Conservation (phyloP, 371 early-diverging fungal species). For the Circinella umbellata region DNA sequence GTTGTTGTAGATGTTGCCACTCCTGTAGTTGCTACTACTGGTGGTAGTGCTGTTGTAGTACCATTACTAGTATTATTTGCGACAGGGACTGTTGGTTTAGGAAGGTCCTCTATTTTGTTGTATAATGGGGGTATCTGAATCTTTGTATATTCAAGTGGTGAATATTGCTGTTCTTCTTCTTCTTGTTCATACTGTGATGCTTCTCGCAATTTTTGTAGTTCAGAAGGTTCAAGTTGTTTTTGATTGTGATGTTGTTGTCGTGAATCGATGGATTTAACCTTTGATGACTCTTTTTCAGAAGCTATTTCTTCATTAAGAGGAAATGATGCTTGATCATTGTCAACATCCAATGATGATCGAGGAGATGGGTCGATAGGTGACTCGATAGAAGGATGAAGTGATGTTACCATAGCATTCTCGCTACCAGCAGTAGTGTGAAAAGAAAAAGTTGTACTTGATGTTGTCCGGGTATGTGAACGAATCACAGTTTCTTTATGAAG, state of each 20-base stretch:
- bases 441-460: slow-evolving; percentile 24
- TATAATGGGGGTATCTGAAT: slow-evolving; percentile 10
- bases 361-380: slow-evolving; percentile 52
- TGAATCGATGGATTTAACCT: not conserved
- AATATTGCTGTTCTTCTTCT: not conserved
- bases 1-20: not conserved
- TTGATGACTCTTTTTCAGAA: not conserved
- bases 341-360: slow-evolving; percentile 35
- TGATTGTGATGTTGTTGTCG: not conserved
- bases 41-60: too few relatives aligned
- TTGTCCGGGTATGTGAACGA: slow-evolving; percentile 24
- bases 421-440: slow-evolving; percentile 23
- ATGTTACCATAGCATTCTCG: slow-evolving; percentile 25
- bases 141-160: slow-evolving; percentile 7
- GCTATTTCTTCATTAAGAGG: slow-evolving; percentile 7
- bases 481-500: slow-evolving; percentile 24
- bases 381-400: slow-evolving; percentile 49
- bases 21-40: too few relatives aligned
- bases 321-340: slow-evolving; percentile 23
- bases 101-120: not conserved
- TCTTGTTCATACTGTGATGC: slow-evolving; percentile 10
- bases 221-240: not conserved
- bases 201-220: not conserved
- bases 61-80: not conserved
- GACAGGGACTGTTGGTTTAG: not conserved